A percentile compares a stretch with the other conserved stretches of the same genome.
phyloP scores from a whole-genome alignment of 176 grass and related monocot species.

The Carex cristatella region DNA sequence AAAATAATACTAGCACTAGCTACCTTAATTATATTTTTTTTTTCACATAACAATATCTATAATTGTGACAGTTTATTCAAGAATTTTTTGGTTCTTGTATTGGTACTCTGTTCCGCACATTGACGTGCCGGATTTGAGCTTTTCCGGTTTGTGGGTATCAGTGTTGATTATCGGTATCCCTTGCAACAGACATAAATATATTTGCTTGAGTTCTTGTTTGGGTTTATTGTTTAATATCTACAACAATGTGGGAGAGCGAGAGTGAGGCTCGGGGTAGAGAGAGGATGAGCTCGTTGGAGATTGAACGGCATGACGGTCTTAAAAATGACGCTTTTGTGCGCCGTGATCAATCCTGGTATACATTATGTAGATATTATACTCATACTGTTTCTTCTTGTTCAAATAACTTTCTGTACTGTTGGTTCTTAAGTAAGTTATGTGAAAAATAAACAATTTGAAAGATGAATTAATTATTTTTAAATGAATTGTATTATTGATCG shows the following conservation, averaged over 20 bases:
- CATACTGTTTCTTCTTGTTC: not conserved
- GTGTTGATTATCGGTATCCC: not conserved
- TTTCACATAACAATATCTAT: not conserved
- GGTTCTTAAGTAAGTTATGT: not conserved
- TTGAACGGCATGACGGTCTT: slow-evolving; percentile 44
- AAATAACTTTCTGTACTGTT: not conserved
- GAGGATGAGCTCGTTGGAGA: slow-evolving; percentile 47
- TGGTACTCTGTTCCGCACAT: not conserved
- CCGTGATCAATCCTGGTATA: slow-evolving; percentile 78
- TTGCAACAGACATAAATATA: not conserved
- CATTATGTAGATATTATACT: not conserved
- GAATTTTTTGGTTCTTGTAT: not conserved
- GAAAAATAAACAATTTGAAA: not conserved
- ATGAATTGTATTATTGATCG: not conserved
- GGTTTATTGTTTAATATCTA: not conserved
- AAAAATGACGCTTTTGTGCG: slow-evolving; percentile 69
- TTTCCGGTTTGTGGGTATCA: not conserved
- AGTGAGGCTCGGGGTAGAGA: slow-evolving; percentile 46
- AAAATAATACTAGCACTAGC: not conserved
- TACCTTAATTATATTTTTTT: not conserved
- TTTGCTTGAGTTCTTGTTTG: not conserved
- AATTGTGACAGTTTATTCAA: not conserved
- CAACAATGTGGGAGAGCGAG: slow-evolving; percentile 83
- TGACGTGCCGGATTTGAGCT: not conserved
- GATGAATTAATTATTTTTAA: not conserved